Conservation (phyloP, 2,329 filamentous ascomycete genomes). For the Neofusicoccum sp. region DNA sequence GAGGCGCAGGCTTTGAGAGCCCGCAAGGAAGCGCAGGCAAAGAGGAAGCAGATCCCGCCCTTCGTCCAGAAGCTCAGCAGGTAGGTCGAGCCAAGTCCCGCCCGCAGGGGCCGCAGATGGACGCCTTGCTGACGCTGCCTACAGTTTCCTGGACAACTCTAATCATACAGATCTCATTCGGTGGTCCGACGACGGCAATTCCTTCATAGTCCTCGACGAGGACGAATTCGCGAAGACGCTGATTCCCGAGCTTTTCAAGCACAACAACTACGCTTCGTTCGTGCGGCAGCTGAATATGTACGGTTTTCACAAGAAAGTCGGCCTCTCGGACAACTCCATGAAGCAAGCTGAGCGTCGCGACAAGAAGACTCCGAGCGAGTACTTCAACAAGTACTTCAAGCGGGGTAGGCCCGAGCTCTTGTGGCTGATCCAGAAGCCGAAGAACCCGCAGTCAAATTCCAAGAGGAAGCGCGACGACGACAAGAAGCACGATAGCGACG, state of each 20-base stretch:
- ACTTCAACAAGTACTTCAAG: slow-evolving; percentile 95
- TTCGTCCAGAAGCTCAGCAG: slow-evolving; percentile 98
- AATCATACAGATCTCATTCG: slow-evolving; percentile 94
- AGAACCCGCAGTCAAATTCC: slow-evolving; percentile 61
- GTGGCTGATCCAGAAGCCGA: slow-evolving; percentile 96
- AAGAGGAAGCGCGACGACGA: slow-evolving; percentile 58
- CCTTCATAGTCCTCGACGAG: slow-evolving; percentile 94
- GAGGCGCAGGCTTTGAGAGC: slow-evolving; percentile 79
- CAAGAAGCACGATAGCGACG: slow-evolving; percentile 73
- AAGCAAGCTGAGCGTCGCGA: slow-evolving; percentile 95
- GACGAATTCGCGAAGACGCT: slow-evolving; percentile 79
- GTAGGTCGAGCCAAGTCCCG: slow-evolving; percentile 54
- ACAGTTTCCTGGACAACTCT: slow-evolving; percentile 87
- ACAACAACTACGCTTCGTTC: slow-evolving; percentile 79
- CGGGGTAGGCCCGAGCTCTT: slow-evolving; percentile 88
- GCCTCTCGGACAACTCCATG: slow-evolving; percentile 96
- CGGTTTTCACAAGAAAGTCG: slow-evolving; percentile 58
- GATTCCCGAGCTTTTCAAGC: slow-evolving; percentile 76
- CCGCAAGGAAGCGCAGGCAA: slow-evolving; percentile 84
- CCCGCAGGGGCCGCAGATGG: background rate
- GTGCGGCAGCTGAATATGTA: slow-evolving; percentile 69
- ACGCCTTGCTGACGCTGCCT: slow-evolving; percentile 26
- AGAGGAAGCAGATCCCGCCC: slow-evolving; percentile 93
- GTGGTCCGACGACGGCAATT: slow-evolving; percentile 96
- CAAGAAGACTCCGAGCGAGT: slow-evolving; percentile 98